These are phyloP conservation scores for Kwoniella sp. DNA, from an alignment of 768 basidiomycete genomes.

Conservation along the genomic window DNA sequence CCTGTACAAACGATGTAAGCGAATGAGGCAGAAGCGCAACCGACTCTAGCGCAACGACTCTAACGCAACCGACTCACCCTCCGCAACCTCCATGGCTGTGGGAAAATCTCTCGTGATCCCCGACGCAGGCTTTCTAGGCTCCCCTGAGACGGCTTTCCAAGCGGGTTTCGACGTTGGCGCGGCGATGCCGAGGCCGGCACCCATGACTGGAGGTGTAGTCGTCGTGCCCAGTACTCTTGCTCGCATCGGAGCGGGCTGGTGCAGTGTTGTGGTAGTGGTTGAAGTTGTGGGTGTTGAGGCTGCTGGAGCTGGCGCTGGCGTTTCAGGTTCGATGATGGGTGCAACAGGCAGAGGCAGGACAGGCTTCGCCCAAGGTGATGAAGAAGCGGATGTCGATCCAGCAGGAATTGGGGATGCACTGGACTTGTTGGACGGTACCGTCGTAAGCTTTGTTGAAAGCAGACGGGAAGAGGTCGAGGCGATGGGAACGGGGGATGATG, in stretches of 20 bases:
- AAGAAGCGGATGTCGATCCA: slow-evolving; percentile 62
- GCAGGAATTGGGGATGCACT: slow-evolving; percentile 53
- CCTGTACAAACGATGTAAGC: slow-evolving; percentile 24
- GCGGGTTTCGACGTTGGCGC: slow-evolving; percentile 61
- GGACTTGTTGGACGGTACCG: slow-evolving; percentile 56
- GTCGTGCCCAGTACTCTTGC: slow-evolving; percentile 26
- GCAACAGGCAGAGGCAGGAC: slow-evolving; percentile 45
- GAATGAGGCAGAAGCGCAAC: neutral
- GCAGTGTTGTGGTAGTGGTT: slow-evolving; percentile 16
- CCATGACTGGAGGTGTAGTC: slow-evolving; percentile 20
- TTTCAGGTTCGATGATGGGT: neutral
- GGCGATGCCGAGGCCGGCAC: slow-evolving; percentile 32
- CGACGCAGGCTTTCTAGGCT: slow-evolving; percentile 50
- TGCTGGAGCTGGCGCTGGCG: slow-evolving; percentile 5
- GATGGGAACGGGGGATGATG: slow-evolving; percentile 37
- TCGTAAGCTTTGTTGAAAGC: slow-evolving; percentile 81
- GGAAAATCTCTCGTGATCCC: slow-evolving; percentile 75
- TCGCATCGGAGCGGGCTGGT: slow-evolving; percentile 50
- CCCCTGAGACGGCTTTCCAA: slow-evolving; percentile 65
- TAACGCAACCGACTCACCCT: slow-evolving; percentile 62
- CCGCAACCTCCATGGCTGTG: slow-evolving; percentile 92
- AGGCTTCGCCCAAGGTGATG: slow-evolving; percentile 72
- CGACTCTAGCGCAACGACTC: neutral
- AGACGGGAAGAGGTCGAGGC: slow-evolving; percentile 64
- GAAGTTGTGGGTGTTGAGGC: neutral